Conservation (phyloP, 805 yeast genomes). For the Starmera caribaea region DNA sequence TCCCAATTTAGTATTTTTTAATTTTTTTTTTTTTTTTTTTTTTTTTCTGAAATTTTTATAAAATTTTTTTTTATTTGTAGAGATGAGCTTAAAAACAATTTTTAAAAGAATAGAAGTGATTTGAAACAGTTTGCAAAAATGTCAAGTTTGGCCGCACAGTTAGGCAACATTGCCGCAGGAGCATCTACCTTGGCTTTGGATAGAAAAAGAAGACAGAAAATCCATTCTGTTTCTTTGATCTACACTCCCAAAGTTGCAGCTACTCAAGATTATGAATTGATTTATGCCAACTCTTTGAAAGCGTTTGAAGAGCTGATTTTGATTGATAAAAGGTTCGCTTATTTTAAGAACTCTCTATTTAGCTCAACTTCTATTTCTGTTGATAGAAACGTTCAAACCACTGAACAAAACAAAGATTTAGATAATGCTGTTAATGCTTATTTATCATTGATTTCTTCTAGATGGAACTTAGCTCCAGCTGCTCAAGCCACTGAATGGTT, state of each 20-base stretch:
- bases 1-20: not conserved
- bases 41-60: not conserved
- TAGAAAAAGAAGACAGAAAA: constrained; percentile 74
- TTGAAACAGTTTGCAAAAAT: constrained; percentile 13
- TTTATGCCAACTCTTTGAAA: constrained; percentile 61
- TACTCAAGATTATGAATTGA: constrained; percentile 85
- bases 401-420: constrained; percentile 67
- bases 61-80: not conserved
- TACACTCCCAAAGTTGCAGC: constrained; percentile 84
- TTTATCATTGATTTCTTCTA: constrained; percentile 64
- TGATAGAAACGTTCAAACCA: constrained; percentile 76
- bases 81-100: not conserved
- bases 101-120: not conserved
- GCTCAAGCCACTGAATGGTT: constrained; percentile 89
- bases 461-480: constrained; percentile 67
- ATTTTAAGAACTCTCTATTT: constrained; percentile 66
- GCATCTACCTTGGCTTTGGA: constrained; percentile 72
- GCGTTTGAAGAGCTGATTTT: constrained; percentile 66
- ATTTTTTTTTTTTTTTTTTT: not conserved
- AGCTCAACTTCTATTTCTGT: constrained; percentile 70
- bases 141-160: constrained; percentile 74
- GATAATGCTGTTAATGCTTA: constrained; percentile 70
- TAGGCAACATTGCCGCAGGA: constrained; percentile 55
- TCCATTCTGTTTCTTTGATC: constrained; percentile 82
- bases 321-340: constrained; percentile 66